Percentiles rank a stretch among this genome's conserved stretches.
Conservation (phyloP, 2,329 filamentous ascomycete species). For the Microdochium trichocladiopsis region DNA sequence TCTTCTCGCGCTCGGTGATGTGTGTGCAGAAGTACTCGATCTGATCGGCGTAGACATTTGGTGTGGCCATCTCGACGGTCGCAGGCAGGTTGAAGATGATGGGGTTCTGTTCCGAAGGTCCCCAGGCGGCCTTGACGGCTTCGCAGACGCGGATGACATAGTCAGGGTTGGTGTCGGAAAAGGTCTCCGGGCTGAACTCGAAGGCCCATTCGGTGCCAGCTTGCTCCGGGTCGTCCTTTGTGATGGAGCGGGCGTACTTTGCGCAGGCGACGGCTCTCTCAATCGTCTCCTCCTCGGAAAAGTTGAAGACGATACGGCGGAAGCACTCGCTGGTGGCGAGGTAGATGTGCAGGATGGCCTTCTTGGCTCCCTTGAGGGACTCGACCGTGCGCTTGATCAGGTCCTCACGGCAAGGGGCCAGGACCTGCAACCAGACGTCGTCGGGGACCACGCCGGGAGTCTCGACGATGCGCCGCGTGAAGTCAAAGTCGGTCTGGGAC, state of each 20-base stretch:
- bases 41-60: constrained; percentile 93
- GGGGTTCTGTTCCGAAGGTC: constrained; percentile 65
- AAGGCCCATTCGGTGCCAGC: constrained; percentile 64
- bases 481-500: constrained; percentile 93
- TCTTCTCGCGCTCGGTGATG: constrained; percentile 77
- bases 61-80: constrained; percentile 90
- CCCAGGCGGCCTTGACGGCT: constrained; percentile 93
- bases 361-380: constrained; percentile 81
- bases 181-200: constrained; percentile 81
- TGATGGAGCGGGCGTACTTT: constrained; percentile 80
- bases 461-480: constrained; percentile 78
- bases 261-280: constrained; percentile 80
- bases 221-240: constrained; percentile 64
- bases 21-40: constrained; percentile 91
- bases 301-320: constrained; percentile 82
- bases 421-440: constrained; percentile 86
- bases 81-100: constrained; percentile 97
- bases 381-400: constrained; percentile 87
- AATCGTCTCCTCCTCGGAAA: constrained; percentile 73
- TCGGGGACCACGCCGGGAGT: constrained; percentile 78
- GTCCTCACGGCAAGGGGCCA: constrained; percentile 86
- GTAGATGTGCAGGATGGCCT: constrained; percentile 92
- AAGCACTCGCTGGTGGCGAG: constrained; percentile 96
- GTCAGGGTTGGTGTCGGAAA: constrained; percentile 83
- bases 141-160: constrained; percentile 80